Evolutionary conservation across 208 protist genomes (phyloP).

Genomic region (Leishmania martiniquensis): DNA sequence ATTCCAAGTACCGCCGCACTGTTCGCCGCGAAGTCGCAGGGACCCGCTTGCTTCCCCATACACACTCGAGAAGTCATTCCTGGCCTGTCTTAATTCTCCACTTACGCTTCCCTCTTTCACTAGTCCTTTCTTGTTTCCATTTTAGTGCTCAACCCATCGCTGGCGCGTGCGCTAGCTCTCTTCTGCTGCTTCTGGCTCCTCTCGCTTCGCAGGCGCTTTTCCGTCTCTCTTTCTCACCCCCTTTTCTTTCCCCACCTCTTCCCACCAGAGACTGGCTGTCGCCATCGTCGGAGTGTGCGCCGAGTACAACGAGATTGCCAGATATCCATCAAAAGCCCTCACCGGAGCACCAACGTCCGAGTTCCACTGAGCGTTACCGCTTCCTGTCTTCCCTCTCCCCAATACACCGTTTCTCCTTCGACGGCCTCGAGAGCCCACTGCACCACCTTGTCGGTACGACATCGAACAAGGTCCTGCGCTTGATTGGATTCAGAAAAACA

Average conservation of each 20-base stretch:
- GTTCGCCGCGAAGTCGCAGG: background rate
- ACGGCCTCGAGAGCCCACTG: background rate
- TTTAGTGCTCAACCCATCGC: background rate
- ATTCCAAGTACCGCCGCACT: background rate
- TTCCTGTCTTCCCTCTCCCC: background rate
- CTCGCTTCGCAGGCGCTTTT: background rate
- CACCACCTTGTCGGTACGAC: background rate
- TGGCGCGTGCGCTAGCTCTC: background rate
- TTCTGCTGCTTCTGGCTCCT: constrained; percentile 6
- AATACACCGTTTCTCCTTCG: no score
- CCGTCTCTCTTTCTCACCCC: background rate
- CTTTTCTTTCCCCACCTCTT: background rate
- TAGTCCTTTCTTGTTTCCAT: background rate
- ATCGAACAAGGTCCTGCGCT: background rate
- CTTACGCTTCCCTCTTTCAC: background rate
- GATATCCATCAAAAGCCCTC: background rate
- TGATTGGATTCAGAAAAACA: background rate
- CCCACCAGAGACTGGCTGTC: background rate
- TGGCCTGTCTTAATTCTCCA: background rate
- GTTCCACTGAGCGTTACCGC: background rate
- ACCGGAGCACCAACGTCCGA: background rate
- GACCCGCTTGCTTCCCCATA: background rate
- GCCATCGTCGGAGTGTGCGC: background rate
- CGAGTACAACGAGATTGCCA: background rate
- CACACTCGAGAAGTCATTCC: constrained; percentile 1